Base-by-base conservation (phyloP, 176 grass and related monocot genomes). In the Elaeis guineensis region DNA sequence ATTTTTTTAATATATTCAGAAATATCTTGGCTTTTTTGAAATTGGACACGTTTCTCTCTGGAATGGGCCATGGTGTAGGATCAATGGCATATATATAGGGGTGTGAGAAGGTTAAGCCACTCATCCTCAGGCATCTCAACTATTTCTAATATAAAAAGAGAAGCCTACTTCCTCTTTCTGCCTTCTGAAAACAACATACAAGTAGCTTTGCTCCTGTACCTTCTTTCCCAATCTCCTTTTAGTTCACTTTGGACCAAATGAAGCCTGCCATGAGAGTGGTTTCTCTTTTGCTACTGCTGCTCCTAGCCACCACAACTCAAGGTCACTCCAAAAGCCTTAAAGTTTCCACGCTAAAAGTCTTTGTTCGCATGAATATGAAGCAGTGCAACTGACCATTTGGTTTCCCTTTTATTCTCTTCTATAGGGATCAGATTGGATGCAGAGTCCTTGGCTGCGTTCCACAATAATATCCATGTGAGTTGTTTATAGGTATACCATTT, bases 351-450 rank as follows among this genome's bases (percentile, higher is more conserved):
- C 2, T 44, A 44, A 44, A 44, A 44, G 35, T 44, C 6, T 44
- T 14, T 44, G 28, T 12, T 44, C 11, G 11, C 11, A 44, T 44
- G 35, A 12, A 12, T 14, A 12, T 14, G 35, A 14, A 12, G 35
- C 35, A 44, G 9, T 14, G 2, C 35, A 14, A 12, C 35, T 44
- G 35, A 44, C 11, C 35, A 44, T 14, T 44, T 44, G 35, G 35
- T 44, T 44, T 44, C 14, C 11, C 11, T 44, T 30, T 44, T 12
- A 44, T 44, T 44, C 9, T 51, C 51, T 26, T 58, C 17, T 72
- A 19, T 74, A 96, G 91, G 90, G 51, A 86, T 75, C 70, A 76
- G 85, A 74, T 44, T 84, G 63, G 83, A 90, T 17, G 79, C 64
- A 62, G 15, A 74, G 9, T 54, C 75, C 0, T 54, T 51, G 5